These are phyloP conservation scores for Trifolium fragiferum DNA, from an alignment of 306 rosid genomes.

Conservation along the genomic window DNA sequence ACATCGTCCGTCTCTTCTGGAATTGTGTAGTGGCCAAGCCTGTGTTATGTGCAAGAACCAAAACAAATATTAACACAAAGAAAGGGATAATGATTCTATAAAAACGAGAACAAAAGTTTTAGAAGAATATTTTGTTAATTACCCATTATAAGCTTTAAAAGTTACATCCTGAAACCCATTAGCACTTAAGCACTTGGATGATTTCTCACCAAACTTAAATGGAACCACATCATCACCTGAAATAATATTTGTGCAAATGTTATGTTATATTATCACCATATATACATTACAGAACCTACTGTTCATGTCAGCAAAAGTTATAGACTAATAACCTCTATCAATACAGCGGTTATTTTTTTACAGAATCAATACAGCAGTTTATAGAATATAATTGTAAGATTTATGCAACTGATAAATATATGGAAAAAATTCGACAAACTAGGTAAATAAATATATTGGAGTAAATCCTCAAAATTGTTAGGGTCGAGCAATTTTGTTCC, in stretches of 20 bases:
- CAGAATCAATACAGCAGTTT: no score
- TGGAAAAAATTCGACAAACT: neutral
- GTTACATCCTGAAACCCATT: conserved; percentile 75
- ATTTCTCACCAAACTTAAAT: conserved; percentile 88
- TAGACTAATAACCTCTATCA: neutral
- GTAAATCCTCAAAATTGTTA: no score
- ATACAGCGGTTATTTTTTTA: neutral
- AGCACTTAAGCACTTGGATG: conserved; percentile 60
- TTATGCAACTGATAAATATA: neutral
- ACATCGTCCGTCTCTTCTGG: conserved; percentile 96
- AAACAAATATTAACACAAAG: neutral
- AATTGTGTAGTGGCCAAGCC: conserved; percentile 92
- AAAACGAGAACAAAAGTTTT: conserved; percentile 4
- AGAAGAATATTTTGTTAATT: conserved; percentile 26
- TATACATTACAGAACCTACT: conserved; percentile 18
- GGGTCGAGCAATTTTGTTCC: no score
- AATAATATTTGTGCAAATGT: conserved; percentile 32
- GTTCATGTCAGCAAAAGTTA: neutral
- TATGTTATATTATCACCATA: neutral
- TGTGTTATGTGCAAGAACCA: conserved; percentile 36
- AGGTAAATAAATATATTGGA: neutral
- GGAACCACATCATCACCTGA: conserved; percentile 87
- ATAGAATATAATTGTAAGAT: neutral
- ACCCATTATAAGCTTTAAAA: conserved; percentile 82
- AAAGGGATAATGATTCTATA: conserved; percentile 6